A percentile compares a stretch with the other conserved stretches of the same genome.
These are phyloP conservation scores for Rhizoctonia solani DNA, from an alignment of 1,284 basidiomycete species.

Conservation along the genomic window DNA sequence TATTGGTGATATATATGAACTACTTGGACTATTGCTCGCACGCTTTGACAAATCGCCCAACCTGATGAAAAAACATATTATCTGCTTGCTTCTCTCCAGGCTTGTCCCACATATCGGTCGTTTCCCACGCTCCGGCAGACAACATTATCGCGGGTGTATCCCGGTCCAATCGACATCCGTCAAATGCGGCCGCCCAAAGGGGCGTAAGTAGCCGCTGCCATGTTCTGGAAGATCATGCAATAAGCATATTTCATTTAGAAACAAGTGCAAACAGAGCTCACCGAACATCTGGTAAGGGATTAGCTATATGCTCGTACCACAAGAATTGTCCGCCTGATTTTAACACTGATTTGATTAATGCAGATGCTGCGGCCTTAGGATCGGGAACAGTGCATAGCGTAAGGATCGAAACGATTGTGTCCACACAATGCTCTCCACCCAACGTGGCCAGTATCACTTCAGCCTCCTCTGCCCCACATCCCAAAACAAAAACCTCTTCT, in stretches of 20 bases:
- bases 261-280: not conserved
- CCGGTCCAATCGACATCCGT: slow-evolving; percentile 60
- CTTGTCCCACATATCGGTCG: slow-evolving; percentile 50
- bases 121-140: slow-evolving; percentile 49
- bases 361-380: slow-evolving; percentile 52
- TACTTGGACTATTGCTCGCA: not conserved
- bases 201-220: slow-evolving; percentile 74
- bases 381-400: slow-evolving; percentile 63
- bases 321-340: slow-evolving; percentile 62
- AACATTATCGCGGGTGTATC: slow-evolving; percentile 48
- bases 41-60: slow-evolving; percentile 51
- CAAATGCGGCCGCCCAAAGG: slow-evolving; percentile 53
- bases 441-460: slow-evolving; percentile 52
- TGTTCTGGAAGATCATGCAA: slow-evolving; percentile 44
- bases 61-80: slow-evolving; percentile 59
- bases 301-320: slow-evolving; percentile 68
- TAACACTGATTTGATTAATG: slow-evolving; percentile 55
- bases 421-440: slow-evolving; percentile 48
- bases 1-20: not conserved
- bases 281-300: slow-evolving; percentile 39
- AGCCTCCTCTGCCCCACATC: slow-evolving; percentile 62
- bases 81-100: slow-evolving; percentile 53
- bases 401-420: slow-evolving; percentile 63
- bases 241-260: slow-evolving; percentile 2
- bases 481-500: slow-evolving; percentile 50